These are phyloP conservation scores for Russula emetica DNA, from an alignment of 768 basidiomycete genomes.

Conservation along the genomic window DNA sequence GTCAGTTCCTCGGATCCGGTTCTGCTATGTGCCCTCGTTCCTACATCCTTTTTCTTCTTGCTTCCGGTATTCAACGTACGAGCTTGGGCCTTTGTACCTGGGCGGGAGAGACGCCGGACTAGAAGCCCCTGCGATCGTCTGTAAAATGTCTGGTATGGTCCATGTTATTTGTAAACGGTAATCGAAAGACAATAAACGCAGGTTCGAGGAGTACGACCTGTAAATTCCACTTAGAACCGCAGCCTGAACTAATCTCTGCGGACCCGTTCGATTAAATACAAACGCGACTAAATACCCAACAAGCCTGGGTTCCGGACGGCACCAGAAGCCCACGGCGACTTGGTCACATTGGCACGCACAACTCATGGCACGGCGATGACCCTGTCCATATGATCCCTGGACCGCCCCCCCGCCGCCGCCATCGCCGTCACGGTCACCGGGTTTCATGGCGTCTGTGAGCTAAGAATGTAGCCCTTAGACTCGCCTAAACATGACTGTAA, in stretches of 20 bases:
- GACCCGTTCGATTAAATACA: too few relatives aligned
- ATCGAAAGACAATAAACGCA: not conserved
- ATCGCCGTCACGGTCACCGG: not conserved
- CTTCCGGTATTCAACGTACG: not conserved
- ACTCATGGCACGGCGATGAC: not conserved
- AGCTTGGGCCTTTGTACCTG: not conserved
- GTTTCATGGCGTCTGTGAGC: not conserved
- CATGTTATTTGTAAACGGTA: not conserved
- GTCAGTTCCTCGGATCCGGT: not conserved
- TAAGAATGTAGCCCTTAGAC: not conserved
- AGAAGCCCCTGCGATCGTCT: not conserved
- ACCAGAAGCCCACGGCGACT: not conserved
- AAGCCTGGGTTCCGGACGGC: not conserved
- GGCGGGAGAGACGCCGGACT: not conserved
- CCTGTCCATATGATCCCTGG: not conserved
- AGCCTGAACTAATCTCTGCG: not conserved
- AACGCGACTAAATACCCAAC: too few relatives aligned
- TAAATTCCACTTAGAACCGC: not conserved
- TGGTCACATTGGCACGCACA: not conserved
- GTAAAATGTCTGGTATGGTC: not conserved
- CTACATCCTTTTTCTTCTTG: not conserved
- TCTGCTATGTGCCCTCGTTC: not conserved
- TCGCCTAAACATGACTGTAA: not conserved
- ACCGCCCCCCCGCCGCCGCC: not conserved
- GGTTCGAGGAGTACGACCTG: not conserved